Percentiles rank a stretch among this genome's conserved stretches.
Conservation (phyloP, 768 basidiomycete genomes). For the Amanita thiersii region DNA sequence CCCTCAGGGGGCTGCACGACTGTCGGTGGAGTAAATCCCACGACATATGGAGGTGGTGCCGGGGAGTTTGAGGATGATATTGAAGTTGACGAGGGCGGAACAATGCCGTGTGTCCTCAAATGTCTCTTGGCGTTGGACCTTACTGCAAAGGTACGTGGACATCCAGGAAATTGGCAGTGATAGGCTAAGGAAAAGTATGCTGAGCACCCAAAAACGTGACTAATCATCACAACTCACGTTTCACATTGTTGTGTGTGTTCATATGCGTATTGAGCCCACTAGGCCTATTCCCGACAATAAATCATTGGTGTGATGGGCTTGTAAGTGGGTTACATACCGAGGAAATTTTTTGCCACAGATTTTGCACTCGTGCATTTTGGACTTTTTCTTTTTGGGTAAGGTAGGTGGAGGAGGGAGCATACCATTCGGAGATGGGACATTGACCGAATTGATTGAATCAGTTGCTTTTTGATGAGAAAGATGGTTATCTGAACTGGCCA, state of each 20-base stretch:
- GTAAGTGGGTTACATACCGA: constrained; percentile 20
- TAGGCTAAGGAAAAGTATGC: constrained; percentile 26
- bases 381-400: constrained; percentile 31
- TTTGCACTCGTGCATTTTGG: constrained; percentile 47
- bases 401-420: background rate
- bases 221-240: constrained; percentile 30
- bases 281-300: constrained; percentile 24
- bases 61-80: constrained; percentile 4
- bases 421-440: background rate
- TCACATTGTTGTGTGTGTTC: constrained; percentile 46
- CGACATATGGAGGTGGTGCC: constrained; percentile 20
- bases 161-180: constrained; percentile 49
- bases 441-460: background rate
- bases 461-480: no score
- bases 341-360: constrained; percentile 46
- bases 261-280: constrained; percentile 51
- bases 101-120: constrained; percentile 64
- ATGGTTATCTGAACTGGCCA: background rate
- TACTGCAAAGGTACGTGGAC: constrained; percentile 64
- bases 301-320: background rate
- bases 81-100: constrained; percentile 11
- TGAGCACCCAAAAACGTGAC: background rate
- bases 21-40: constrained; percentile 31
- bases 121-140: constrained; percentile 79
- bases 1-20: constrained; percentile 15